phyloP scores from a whole-genome alignment of 805 yeast genomes.

The Metschnikowia santaceciliae region DNA sequence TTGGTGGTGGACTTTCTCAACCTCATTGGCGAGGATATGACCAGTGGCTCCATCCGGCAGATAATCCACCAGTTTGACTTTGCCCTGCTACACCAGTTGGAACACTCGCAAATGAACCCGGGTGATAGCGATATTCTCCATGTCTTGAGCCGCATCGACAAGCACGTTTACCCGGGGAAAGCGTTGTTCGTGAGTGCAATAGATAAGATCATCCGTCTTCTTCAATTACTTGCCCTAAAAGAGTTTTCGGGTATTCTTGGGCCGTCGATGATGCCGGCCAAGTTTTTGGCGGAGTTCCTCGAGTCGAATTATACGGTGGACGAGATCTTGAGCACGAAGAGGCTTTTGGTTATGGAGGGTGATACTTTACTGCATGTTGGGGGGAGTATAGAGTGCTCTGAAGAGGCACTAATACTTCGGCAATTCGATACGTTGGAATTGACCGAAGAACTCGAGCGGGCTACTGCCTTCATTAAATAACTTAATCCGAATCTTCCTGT shows the following conservation, averaged over 20 bases:
- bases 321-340: slow-evolving; percentile 11
- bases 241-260: slow-evolving; percentile 1
- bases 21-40: slow-evolving; percentile 1
- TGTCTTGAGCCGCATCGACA: slow-evolving; percentile 9
- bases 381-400: background rate
- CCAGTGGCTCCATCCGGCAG: slow-evolving; percentile 10
- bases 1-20: slow-evolving; percentile 14
- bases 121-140: slow-evolving; percentile 7
- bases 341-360: slow-evolving; percentile 1
- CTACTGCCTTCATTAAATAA: background rate
- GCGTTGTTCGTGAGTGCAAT: slow-evolving; percentile 12
- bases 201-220: slow-evolving; percentile 12
- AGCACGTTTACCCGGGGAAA: slow-evolving; percentile 14
- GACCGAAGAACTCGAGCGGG: slow-evolving; percentile 8
- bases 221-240: slow-evolving; percentile 13
- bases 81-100: slow-evolving; percentile 3
- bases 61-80: slow-evolving; percentile 9
- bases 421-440: slow-evolving; percentile 10
- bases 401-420: background rate
- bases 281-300: slow-evolving; percentile 2
- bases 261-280: background rate
- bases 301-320: slow-evolving; percentile 9
- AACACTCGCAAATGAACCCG: slow-evolving; percentile 2
- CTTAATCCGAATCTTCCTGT: too few relatives aligned
- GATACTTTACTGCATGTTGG: background rate